Percentiles rank a stretch among this genome's conserved stretches.
Conservation (phyloP, 1,139 yeast species). For the Lodderomyces oxycetoniae region DNA sequence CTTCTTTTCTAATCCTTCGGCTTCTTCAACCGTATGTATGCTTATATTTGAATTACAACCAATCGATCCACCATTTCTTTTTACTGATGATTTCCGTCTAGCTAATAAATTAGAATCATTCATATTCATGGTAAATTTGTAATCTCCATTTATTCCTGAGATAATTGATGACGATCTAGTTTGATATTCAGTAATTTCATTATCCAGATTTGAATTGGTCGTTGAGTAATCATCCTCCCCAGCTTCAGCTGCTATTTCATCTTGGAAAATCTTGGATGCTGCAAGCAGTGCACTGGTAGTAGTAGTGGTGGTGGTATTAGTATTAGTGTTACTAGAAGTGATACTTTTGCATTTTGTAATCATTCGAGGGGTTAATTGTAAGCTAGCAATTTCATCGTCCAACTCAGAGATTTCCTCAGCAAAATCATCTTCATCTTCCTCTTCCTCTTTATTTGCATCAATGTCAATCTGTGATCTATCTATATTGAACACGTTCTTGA, state of each 20-base stretch:
- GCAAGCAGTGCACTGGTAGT: background rate
- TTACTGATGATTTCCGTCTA: conserved; percentile 24
- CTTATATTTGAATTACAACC: background rate
- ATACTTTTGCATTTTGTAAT: conserved; percentile 5
- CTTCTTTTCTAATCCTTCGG: too few species aligned
- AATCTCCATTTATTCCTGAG: conserved; percentile 37
- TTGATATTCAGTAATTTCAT: conserved; percentile 23
- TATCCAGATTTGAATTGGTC: conserved; percentile 11
- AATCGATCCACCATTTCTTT: background rate
- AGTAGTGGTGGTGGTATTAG: conserved; percentile 2
- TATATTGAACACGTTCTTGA: conserved; percentile 32
- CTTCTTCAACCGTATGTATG: background rate
- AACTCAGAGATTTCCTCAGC: conserved; percentile 18
- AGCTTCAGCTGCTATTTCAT: conserved; percentile 11
- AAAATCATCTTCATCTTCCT: conserved; percentile 16
- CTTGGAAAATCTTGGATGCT: background rate
- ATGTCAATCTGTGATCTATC: conserved; percentile 16
- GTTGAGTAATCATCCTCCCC: conserved; percentile 19
- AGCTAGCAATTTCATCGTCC: conserved; percentile 16
- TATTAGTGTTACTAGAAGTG: background rate
- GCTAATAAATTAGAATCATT: conserved; percentile 40
- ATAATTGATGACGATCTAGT: conserved; percentile 44
- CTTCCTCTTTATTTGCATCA: conserved; percentile 14
- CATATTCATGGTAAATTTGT: conserved; percentile 40
- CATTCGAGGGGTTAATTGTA: conserved; percentile 10